Conservation (phyloP, 305 asterid genomes). For the Fraxinus angustifolia region DNA sequence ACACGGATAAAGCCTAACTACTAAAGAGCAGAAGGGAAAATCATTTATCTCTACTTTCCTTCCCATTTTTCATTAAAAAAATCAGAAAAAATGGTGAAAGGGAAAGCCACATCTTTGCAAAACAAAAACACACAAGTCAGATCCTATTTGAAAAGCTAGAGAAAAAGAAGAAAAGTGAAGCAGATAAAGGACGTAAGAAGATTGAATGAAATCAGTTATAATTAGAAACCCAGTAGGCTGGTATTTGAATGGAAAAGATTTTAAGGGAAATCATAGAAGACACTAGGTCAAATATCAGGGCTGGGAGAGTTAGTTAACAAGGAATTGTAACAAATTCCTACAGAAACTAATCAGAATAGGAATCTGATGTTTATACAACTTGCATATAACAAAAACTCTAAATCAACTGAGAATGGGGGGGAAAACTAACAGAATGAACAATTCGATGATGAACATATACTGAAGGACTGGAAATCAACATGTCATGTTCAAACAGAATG, state of each 20-base stretch:
- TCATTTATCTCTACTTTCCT: constrained; percentile 36
- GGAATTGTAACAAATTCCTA: constrained; percentile 10
- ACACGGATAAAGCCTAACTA: constrained; percentile 19
- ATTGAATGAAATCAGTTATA: constrained; percentile 12
- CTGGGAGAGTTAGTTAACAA: constrained; percentile 9
- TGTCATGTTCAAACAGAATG: constrained; percentile 16
- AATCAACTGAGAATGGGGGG: neutral
- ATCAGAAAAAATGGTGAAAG: constrained; percentile 45
- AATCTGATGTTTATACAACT: constrained; percentile 44
- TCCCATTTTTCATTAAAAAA: constrained; percentile 59
- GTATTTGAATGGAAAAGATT: constrained; percentile 3
- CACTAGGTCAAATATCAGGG: constrained; percentile 20
- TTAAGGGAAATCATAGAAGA: neutral
- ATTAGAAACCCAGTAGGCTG: neutral
- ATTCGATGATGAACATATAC: constrained; percentile 13
- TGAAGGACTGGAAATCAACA: constrained; percentile 23
- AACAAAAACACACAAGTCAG: constrained; percentile 32
- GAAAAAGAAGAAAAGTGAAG: neutral
- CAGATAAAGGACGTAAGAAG: neutral
- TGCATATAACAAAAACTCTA: constrained; percentile 17
- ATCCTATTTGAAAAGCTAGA: constrained; percentile 21
- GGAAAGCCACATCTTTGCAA: constrained; percentile 24
- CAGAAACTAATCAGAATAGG: constrained; percentile 26
- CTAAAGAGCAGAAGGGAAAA: constrained; percentile 26
- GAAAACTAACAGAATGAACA: constrained; percentile 18